Percentiles rank a stretch among this genome's conserved stretches.
These are phyloP conservation scores for Emmonsia crescens DNA, from an alignment of 2,329 filamentous ascomycete genomes.

Conservation along the genomic window DNA sequence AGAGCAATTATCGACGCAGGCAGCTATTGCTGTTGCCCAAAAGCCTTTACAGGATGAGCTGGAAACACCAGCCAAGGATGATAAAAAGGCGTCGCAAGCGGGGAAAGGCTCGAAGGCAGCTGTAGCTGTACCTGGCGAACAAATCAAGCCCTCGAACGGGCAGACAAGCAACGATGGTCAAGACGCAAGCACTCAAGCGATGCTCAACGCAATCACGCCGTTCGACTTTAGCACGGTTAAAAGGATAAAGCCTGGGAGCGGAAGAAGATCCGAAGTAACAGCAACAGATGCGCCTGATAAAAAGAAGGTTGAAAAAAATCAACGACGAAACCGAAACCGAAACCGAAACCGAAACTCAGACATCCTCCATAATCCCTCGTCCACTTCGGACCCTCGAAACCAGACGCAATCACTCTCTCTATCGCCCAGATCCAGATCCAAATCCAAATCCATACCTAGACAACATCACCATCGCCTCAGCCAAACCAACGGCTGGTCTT, in stretches of 20 bases:
- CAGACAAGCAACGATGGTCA: not conserved
- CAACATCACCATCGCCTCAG: not conserved
- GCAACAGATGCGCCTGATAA: not conserved
- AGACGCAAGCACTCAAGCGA: slow-evolving; percentile 8
- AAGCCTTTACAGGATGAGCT: slow-evolving; percentile 31
- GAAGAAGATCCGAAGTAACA: not conserved
- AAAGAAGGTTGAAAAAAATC: not conserved
- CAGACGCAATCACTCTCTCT: not conserved
- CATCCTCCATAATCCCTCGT: not conserved
- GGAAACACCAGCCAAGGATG: slow-evolving; percentile 18
- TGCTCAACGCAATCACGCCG: slow-evolving; percentile 31
- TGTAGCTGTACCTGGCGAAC: not conserved
- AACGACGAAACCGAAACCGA: not conserved
- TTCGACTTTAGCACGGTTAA: slow-evolving; percentile 28
- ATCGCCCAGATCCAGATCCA: not conserved
- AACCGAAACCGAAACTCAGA: not conserved
- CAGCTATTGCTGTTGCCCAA: slow-evolving; percentile 29
- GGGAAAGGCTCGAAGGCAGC: not conserved
- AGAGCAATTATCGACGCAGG: slow-evolving; percentile 30
- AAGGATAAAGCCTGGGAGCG: slow-evolving; percentile 10
- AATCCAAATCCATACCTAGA: not conserved
- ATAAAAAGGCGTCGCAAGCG: not conserved
- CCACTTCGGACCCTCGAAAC: not conserved
- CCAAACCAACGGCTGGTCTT: not conserved
- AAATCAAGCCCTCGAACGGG: not conserved